Conservation (phyloP, 441 rosid genomes). For the Mallotus japonicus region DNA sequence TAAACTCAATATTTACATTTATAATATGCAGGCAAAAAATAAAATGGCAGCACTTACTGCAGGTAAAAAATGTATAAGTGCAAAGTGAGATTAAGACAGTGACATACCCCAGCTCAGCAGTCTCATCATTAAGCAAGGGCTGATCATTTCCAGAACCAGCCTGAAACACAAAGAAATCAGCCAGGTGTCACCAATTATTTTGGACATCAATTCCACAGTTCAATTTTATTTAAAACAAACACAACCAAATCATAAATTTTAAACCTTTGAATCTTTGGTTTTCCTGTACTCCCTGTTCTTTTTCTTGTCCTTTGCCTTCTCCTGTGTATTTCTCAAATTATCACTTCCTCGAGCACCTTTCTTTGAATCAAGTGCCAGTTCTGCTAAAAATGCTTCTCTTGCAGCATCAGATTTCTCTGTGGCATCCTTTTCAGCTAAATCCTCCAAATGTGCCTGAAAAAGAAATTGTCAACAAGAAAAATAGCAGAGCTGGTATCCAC, state of each 20-base stretch:
- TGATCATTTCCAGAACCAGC: conserved; percentile 48
- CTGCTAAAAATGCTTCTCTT: conserved; percentile 87
- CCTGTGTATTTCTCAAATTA: conserved; percentile 55
- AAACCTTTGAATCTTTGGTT: conserved; percentile 75
- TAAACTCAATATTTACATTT: no score
- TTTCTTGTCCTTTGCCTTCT: conserved; percentile 84
- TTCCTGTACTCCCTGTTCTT: conserved; percentile 69
- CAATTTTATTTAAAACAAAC: not conserved
- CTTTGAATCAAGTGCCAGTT: conserved; percentile 89
- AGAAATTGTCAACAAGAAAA: conserved; percentile 16
- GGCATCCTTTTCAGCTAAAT: conserved; percentile 92
- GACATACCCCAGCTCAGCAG: conserved; percentile 55
- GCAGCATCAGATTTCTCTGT: conserved; percentile 98
- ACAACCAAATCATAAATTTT: conserved; percentile 17
- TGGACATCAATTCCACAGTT: conserved; percentile 7
- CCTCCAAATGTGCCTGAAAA: conserved; percentile 77
- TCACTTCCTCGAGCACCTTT: conserved; percentile 59
- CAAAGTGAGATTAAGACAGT: conserved; percentile 17
- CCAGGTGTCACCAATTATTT: conserved; percentile 8
- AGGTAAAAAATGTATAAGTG: conserved; percentile 14
- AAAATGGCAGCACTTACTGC: conserved; percentile 14
- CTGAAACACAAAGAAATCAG: conserved; percentile 38
- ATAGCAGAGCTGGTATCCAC: conserved; percentile 13
- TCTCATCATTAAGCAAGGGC: conserved; percentile 41
- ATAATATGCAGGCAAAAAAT: not conserved